These are phyloP conservation scores for Aspergillus latus DNA, from an alignment of 2,329 filamentous ascomycete genomes.

Conservation along the genomic window DNA sequence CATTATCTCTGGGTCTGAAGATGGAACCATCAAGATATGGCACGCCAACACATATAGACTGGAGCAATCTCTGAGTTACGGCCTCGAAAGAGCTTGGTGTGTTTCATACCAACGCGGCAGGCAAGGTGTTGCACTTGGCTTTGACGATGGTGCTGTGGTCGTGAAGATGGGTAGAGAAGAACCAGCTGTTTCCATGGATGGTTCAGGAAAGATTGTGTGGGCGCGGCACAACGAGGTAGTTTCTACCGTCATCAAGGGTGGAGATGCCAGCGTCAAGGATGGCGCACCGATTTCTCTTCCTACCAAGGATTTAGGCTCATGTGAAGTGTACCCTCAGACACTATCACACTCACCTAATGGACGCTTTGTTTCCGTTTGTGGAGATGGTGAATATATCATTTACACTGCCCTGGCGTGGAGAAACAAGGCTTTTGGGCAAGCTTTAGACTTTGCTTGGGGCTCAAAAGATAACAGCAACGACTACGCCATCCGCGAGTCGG, in stretches of 20 bases:
- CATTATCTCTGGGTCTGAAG: slow-evolving; percentile 96
- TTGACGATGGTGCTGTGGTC: slow-evolving; percentile 95
- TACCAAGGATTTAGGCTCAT: slow-evolving; percentile 92
- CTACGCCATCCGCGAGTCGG: slow-evolving; percentile 92
- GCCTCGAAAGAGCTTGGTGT: slow-evolving; percentile 95
- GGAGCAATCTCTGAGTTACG: slow-evolving; percentile 95
- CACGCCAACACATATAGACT: slow-evolving; percentile 96
- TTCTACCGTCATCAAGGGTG: slow-evolving; percentile 91
- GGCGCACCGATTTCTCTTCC: slow-evolving; percentile 81
- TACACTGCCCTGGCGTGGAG: slow-evolving; percentile 95
- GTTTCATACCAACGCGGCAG: slow-evolving; percentile 92
- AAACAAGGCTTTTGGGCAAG: slow-evolving; percentile 95
- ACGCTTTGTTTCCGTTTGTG: slow-evolving; percentile 83
- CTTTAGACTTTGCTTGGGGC: slow-evolving; percentile 94
- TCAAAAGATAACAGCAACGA: slow-evolving; percentile 98
- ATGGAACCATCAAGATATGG: slow-evolving; percentile 97
- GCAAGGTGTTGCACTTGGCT: slow-evolving; percentile 92
- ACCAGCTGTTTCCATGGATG: slow-evolving; percentile 96
- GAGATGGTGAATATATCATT: slow-evolving; percentile 98
- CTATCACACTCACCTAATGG: slow-evolving; percentile 95
- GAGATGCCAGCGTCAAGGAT: slow-evolving; percentile 81
- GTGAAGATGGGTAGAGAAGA: slow-evolving; percentile 97
- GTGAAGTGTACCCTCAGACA: slow-evolving; percentile 94
- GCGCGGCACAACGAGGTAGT: slow-evolving; percentile 93
- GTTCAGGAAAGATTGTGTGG: slow-evolving; percentile 94